Conservation (phyloP, 2,329 filamentous ascomycete species). For the Blastomyces gilchristii region DNA sequence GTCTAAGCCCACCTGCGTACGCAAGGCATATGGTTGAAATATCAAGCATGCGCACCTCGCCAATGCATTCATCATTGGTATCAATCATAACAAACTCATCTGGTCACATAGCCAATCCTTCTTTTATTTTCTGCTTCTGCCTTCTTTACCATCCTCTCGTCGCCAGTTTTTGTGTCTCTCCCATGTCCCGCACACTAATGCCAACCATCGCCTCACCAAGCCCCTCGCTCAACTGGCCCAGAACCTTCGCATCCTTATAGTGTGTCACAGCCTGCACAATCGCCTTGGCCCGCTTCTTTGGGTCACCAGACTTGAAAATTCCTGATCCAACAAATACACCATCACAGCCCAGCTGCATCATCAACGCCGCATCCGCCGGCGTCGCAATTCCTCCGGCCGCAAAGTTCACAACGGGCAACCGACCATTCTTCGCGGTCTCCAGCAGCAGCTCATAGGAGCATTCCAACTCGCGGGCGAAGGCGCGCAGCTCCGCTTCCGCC, state of each 20-base stretch:
- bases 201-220: conserved; percentile 98
- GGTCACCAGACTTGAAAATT: conserved; percentile 94
- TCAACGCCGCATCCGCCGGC: conserved; percentile 86
- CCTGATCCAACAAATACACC: conserved; percentile 94
- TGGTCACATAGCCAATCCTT: not conserved
- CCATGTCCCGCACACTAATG: conserved; percentile 72
- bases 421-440: conserved; percentile 75
- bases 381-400: conserved; percentile 99
- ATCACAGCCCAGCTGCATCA: conserved; percentile 99
- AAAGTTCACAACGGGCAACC: conserved; percentile 94
- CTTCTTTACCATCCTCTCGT: conserved; percentile 65
- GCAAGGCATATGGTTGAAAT: not conserved
- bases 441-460: conserved; percentile 68
- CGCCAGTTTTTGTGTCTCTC: conserved; percentile 67
- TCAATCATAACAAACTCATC: not conserved
- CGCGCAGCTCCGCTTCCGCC: conserved; percentile 61
- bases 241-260: conserved; percentile 70
- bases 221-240: conserved; percentile 78
- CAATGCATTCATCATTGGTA: not conserved
- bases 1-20: not conserved
- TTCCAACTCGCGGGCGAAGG: conserved; percentile 70
- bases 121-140: not conserved
- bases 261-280: conserved; percentile 93
- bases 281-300: conserved; percentile 78
- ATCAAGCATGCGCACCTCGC: not conserved